phyloP scores from a whole-genome alignment of 139 green algal genomes.

The Chlorella sp. region DNA sequence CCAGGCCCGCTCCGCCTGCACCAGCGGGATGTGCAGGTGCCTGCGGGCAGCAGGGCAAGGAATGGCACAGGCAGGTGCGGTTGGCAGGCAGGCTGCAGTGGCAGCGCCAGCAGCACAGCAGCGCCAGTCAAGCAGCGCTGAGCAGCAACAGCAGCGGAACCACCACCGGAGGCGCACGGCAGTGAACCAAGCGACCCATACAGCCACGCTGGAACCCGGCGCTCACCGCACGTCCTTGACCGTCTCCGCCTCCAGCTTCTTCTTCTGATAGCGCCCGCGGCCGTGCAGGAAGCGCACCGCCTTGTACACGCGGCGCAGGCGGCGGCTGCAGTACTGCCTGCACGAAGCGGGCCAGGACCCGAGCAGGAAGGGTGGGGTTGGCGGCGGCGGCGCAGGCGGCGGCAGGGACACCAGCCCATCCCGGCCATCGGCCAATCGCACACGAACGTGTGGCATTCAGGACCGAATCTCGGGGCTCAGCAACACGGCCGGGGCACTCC shows the following conservation, averaged over 20 bases:
- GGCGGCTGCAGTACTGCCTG: constrained; percentile 88
- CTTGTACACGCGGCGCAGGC: constrained; percentile 83
- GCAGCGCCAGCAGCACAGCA: not conserved
- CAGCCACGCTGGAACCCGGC: too few relatives aligned
- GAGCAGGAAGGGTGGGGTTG: too few relatives aligned
- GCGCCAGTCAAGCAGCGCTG: not conserved
- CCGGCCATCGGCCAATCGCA: too few relatives aligned
- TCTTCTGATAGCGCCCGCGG: constrained; percentile 83
- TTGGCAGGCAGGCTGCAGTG: not conserved
- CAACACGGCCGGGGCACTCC: too few relatives aligned
- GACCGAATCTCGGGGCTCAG: too few relatives aligned
- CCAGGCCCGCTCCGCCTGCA: constrained; percentile 90
- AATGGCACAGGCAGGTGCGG: not conserved
- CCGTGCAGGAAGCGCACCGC: constrained; percentile 88
- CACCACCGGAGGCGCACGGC: too few relatives aligned
- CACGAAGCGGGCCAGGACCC: not conserved
- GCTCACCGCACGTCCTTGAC: constrained; percentile 75
- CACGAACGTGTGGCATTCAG: too few relatives aligned
- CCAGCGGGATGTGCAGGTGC: constrained; percentile 85
- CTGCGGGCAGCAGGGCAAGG: constrained; percentile 51
- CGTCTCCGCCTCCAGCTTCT: constrained; percentile 66
- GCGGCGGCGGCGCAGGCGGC: too few relatives aligned
- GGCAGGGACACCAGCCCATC: too few relatives aligned
- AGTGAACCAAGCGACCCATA: too few relatives aligned
- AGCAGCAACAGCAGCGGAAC: too few relatives aligned